A percentile compares a stretch with the other conserved stretches of the same genome.
Conservation (phyloP, 805 yeast species). For the Wickerhamiella azyma region DNA sequence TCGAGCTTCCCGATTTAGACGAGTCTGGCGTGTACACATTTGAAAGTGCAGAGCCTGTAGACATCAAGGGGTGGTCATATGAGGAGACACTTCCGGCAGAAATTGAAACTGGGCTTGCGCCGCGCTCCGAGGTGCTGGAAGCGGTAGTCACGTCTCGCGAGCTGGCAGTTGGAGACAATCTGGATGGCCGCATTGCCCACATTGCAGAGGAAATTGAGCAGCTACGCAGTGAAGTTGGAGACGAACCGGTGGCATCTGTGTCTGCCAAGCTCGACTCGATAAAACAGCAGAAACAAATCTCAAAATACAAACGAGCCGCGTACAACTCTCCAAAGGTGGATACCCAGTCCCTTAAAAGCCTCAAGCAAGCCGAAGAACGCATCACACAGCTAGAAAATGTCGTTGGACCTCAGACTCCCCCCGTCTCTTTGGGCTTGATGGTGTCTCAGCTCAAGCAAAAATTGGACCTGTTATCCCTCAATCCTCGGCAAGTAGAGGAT, state of each 20-base stretch:
- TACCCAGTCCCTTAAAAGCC: background rate
- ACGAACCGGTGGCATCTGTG: background rate
- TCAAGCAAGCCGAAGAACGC: background rate
- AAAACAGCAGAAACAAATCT: background rate
- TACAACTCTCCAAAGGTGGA: background rate
- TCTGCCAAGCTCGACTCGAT: background rate
- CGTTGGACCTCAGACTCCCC: constrained; percentile 1
- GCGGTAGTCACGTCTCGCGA: constrained; percentile 5
- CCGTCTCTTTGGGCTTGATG: background rate
- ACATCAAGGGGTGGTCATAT: background rate
- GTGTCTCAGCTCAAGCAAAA: background rate
- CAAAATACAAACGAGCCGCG: background rate
- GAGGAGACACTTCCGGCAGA: background rate
- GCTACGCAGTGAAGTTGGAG: background rate
- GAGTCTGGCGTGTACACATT: constrained; percentile 8
- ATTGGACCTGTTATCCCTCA: constrained; percentile 1
- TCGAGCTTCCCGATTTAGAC: constrained; percentile 8
- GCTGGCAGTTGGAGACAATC: constrained; percentile 4
- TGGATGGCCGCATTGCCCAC: constrained; percentile 9
- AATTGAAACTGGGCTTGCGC: constrained; percentile 1
- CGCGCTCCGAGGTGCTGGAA: constrained; percentile 6
- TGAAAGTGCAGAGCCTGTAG: background rate
- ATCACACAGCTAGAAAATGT: constrained; percentile 1
- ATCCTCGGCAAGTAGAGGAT: constrained; percentile 2
- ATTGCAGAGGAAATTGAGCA: constrained; percentile 5